Evolutionary conservation across 768 basidiomycete species (phyloP).

Genomic region (Kwoniella europaea): DNA sequence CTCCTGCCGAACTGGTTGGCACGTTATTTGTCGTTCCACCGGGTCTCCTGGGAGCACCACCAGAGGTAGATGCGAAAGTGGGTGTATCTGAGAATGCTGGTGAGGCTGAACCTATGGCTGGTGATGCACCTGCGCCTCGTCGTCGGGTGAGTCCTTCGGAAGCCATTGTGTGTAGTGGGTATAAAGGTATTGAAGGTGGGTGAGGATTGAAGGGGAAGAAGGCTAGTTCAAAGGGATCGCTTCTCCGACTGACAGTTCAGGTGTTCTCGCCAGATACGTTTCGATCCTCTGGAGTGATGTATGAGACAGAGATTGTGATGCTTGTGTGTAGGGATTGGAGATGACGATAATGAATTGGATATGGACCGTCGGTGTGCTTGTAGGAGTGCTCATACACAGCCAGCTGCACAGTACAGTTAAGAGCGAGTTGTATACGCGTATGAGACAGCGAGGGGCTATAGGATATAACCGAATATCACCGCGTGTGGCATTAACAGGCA

Average conservation of each 20-base stretch:
- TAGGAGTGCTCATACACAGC: not conserved
- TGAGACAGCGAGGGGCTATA: too few relatives aligned
- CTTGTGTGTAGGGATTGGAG: too few relatives aligned
- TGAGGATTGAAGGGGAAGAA: not conserved
- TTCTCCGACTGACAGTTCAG: too few relatives aligned
- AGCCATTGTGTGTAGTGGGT: conserved; percentile 28
- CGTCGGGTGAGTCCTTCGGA: conserved; percentile 57
- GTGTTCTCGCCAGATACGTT: too few relatives aligned
- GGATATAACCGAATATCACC: conserved; percentile 15
- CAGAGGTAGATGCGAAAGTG: conserved; percentile 28
- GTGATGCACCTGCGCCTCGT: conserved; percentile 48
- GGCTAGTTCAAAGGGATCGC: not conserved
- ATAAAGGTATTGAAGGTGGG: not conserved
- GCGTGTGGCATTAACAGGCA: not conserved
- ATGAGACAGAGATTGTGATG: too few relatives aligned
- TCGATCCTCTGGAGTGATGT: too few relatives aligned
- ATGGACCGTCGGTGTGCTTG: too few relatives aligned
- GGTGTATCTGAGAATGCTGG: conserved; percentile 27
- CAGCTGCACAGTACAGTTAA: not conserved
- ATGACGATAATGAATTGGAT: too few relatives aligned
- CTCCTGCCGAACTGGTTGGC: conserved; percentile 58
- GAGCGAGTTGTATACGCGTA: not conserved
- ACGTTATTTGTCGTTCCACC: conserved; percentile 58
- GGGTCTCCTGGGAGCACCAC: conserved; percentile 27
- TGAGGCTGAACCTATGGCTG: conserved; percentile 34